Evolutionary conservation across 2,329 filamentous ascomycete genomes (phyloP).

Genomic region (Leptodontidium sp.): DNA sequence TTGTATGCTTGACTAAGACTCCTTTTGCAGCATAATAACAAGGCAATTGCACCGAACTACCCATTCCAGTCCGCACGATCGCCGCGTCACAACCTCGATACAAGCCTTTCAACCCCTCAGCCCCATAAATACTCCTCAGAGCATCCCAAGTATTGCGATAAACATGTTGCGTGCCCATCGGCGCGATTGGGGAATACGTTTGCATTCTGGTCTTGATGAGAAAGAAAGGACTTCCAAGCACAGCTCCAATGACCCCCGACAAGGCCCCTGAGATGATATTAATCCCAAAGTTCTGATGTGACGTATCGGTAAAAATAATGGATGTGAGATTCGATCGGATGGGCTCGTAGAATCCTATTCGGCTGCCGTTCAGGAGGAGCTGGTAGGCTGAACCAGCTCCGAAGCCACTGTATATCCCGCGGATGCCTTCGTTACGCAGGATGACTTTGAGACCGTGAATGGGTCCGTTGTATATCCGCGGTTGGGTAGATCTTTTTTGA

Average conservation of each 20-base stretch:
- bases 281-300: conserved; percentile 84
- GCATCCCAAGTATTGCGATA: conserved; percentile 90
- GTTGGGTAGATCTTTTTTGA: conserved; percentile 83
- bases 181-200: conserved; percentile 89
- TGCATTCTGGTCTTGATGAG: conserved; percentile 96
- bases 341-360: conserved; percentile 96
- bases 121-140: conserved; percentile 78
- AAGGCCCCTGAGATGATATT: conserved; percentile 93
- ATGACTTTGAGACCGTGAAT: conserved; percentile 92
- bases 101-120: conserved; percentile 81
- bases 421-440: conserved; percentile 85
- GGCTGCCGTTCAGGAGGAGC: conserved; percentile 93
- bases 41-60: conserved; percentile 92
- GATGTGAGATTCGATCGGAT: conserved; percentile 77
- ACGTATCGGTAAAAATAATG: conserved; percentile 73
- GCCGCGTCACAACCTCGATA: conserved; percentile 92
- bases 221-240: conserved; percentile 96
- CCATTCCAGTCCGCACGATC: conserved; percentile 95
- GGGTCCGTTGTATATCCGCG: conserved; percentile 88
- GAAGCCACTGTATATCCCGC: conserved; percentile 86
- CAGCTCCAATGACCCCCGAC: conserved; percentile 89
- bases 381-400: conserved; percentile 96
- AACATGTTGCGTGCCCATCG: conserved; percentile 94
- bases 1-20: conserved; percentile 79
- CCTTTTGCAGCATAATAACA: conserved; percentile 99